Conservation (phyloP, 2,329 filamentous ascomycete genomes). For the Fusarium vanettenii region DNA sequence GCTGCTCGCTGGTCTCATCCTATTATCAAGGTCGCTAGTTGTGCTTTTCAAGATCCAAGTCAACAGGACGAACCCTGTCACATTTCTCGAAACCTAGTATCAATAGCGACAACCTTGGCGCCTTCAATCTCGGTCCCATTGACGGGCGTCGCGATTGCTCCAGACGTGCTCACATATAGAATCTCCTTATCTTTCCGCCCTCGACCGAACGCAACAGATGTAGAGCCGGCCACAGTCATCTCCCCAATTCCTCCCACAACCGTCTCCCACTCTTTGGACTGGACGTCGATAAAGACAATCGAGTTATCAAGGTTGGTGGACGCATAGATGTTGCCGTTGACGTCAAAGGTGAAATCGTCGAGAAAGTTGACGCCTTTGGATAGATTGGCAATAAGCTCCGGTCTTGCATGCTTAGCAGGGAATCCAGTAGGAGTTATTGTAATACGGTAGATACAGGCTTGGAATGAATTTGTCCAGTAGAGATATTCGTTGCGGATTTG, state of each 20-base stretch:
- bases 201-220: conserved; percentile 30
- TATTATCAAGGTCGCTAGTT: neutral
- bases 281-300: conserved; percentile 19
- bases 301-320: conserved; percentile 39
- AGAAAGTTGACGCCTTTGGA: conserved; percentile 19
- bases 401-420: conserved; percentile 15
- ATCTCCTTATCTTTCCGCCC: conserved; percentile 10
- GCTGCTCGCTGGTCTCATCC: neutral
- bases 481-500: conserved; percentile 16
- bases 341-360: conserved; percentile 39
- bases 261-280: conserved; percentile 18
- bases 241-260: conserved; percentile 16
- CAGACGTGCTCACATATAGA: conserved; percentile 27
- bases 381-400: conserved; percentile 32
- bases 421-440: conserved; percentile 14
- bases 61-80: neutral
- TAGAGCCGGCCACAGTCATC: conserved; percentile 38
- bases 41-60: neutral
- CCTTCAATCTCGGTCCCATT: conserved; percentile 29
- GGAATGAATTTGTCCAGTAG: conserved; percentile 31
- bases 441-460: conserved; percentile 24
- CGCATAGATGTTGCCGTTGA: conserved; percentile 32
- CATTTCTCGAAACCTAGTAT: neutral
- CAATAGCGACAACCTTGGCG: conserved; percentile 30
- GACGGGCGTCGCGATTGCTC: conserved; percentile 28